Conservation (phyloP, 306 rosid species). For the Rosa persica region DNA sequence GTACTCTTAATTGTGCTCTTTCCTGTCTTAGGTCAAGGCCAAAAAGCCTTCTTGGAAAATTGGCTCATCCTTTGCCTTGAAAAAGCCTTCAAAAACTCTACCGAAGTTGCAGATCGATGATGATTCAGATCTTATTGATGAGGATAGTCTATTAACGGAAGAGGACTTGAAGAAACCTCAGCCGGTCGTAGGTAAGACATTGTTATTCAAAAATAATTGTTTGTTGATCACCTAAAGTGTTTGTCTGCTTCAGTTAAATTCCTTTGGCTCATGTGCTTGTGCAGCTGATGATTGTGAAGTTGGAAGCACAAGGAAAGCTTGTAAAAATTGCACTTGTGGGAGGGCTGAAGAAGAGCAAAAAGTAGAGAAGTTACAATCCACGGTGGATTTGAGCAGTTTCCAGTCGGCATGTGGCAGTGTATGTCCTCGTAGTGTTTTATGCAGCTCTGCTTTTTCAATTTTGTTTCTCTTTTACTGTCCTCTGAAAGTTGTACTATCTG, state of each 20-base stretch:
- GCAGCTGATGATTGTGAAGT: conserved; percentile 79
- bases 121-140: conserved; percentile 88
- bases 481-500: conserved; percentile 38
- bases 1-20: conserved; percentile 15
- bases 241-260: not conserved
- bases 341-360: conserved; percentile 89
- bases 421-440: conserved; percentile 22
- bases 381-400: conserved; percentile 74
- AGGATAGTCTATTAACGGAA: conserved; percentile 82
- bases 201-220: not conserved
- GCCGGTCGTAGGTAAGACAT: conserved; percentile 50
- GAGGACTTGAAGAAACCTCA: conserved; percentile 86
- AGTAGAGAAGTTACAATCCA: conserved; percentile 68
- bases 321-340: conserved; percentile 91
- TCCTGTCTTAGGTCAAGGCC: conserved; percentile 56
- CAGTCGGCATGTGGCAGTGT: conserved; percentile 94
- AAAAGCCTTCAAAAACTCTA: conserved; percentile 49
- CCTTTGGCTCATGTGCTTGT: conserved; percentile 8
- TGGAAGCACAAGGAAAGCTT: conserved; percentile 89
- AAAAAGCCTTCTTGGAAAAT: conserved; percentile 76
- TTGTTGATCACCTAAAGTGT: not conserved
- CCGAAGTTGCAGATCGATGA: conserved; percentile 63
- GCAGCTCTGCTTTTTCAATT: not conserved
- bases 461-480: conserved; percentile 7
- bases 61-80: conserved; percentile 73